Evolutionary conservation across 1,139 yeast genomes (phyloP), one percentile per base, ranked within the genome.

Genomic region (Pichia sp.): DNA sequence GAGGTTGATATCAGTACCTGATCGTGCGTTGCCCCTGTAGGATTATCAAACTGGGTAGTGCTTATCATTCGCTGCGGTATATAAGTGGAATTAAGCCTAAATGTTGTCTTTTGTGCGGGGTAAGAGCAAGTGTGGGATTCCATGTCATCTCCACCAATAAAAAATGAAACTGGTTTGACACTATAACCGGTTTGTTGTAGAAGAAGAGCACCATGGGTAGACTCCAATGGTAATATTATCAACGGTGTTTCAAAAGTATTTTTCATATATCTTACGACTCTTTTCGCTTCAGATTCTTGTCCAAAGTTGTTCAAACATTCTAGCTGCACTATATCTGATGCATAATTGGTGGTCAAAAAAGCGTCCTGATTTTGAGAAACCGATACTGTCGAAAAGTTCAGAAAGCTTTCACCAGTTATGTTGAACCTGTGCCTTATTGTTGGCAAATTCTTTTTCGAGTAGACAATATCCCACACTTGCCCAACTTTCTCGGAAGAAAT

Each of bases 211-310:
- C 52, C 44, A 18, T 40, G 42, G 0, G 58, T 50, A 1, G 42
- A 34, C 23, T 25, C 30, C 6, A 55, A 37, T 1, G 60, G 49
- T 11, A 55, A 33, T 25, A 51, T 24, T 29, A 45, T 46, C 17
- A 45, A 32, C 1, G 61, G 61, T 1, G 52, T 24, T 13, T 48
- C 52, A 35, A 53, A 52, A 3, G 42, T 34, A 29, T 48, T 51
- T 13, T 44, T 45, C 29, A 53, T 38, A 6, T 14, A 46, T 6
- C 27, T 25, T n/a, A 14, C 3, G 9, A 14, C 9, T 14, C 2
- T 25, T 3, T 25, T 25, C 11, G 12, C 9, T 14, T 2, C 16
- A 3, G 14, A 14, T 2, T 1, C 27, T n/a, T 18, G n/a, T 10
- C 20, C 16, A 14, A 33, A 23, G 21, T 35, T 22, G 14, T 29